Evolutionary conservation across 805 yeast genomes (phyloP).

Genomic region (Crinitomyces ghanaensis): DNA sequence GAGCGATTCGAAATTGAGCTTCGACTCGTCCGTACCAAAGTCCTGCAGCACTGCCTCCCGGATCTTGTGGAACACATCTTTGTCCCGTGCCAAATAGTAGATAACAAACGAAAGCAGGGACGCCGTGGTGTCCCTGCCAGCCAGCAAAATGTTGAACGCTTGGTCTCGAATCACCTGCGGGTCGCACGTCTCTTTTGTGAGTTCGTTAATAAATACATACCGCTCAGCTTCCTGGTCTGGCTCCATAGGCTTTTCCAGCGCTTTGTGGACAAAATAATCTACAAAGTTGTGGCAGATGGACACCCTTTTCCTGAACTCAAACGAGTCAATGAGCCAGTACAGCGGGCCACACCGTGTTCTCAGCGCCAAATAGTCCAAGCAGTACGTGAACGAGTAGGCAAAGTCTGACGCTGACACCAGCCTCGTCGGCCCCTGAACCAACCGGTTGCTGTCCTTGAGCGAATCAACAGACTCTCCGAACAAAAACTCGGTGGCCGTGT

Average conservation of each 20-base stretch:
- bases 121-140: slow-evolving; percentile 49
- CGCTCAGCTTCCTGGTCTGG: slow-evolving; percentile 20
- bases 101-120: slow-evolving; percentile 35
- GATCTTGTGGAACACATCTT: slow-evolving; percentile 24
- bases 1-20: slow-evolving; percentile 34
- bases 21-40: slow-evolving; percentile 23
- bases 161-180: slow-evolving; percentile 39
- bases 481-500: slow-evolving; percentile 26
- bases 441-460: slow-evolving; percentile 11
- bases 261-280: slow-evolving; percentile 31
- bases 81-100: slow-evolving; percentile 35
- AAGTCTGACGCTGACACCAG: slow-evolving; percentile 7
- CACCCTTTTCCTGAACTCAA: slow-evolving; percentile 25
- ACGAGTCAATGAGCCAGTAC: slow-evolving; percentile 14
- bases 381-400: slow-evolving; percentile 6
- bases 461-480: slow-evolving; percentile 23
- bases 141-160: slow-evolving; percentile 38
- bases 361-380: slow-evolving; percentile 5
- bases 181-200: slow-evolving; percentile 39
- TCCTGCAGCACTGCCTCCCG: slow-evolving; percentile 30
- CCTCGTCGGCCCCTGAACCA: slow-evolving; percentile 8
- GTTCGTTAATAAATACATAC: slow-evolving; percentile 38
- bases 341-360: slow-evolving; percentile 12
- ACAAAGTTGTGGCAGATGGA: slow-evolving; percentile 26
- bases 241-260: slow-evolving; percentile 20